Conservation (phyloP, 768 basidiomycete genomes). For the Trametes elegans region DNA sequence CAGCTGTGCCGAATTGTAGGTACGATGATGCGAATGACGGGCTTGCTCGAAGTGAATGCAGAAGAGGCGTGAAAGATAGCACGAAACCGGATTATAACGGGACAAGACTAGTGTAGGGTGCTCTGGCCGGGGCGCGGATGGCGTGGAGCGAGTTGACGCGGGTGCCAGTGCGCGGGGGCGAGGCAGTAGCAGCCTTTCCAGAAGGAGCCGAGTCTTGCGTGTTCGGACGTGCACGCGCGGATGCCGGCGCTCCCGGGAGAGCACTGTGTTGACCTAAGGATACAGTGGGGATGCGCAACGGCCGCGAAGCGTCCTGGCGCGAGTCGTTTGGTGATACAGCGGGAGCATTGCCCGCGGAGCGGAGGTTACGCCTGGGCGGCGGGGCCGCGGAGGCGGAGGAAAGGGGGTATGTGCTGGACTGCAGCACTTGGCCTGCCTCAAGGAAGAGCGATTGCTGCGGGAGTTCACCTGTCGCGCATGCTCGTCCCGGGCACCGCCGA, state of each 20-base stretch:
- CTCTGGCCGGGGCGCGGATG: neutral
- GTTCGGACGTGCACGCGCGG: no score
- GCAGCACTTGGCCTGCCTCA: neutral
- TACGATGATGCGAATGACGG: constrained; percentile 5
- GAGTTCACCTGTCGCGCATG: constrained; percentile 1
- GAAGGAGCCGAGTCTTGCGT: no score
- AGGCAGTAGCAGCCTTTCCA: no score
- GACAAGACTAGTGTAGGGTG: neutral
- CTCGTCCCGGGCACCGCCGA: neutral
- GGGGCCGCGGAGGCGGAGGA: neutral
- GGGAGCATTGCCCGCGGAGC: constrained; percentile 1
- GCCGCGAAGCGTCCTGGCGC: neutral
- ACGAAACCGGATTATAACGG: constrained; percentile 2
- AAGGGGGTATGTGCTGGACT: neutral
- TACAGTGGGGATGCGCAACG: constrained; percentile 1
- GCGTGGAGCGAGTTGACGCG: neutral
- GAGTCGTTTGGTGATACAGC: neutral
- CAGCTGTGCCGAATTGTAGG: neutral
- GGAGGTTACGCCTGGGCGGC: neutral
- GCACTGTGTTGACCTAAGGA: constrained; percentile 6
- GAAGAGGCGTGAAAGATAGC: neutral
- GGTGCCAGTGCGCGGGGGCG: no score
- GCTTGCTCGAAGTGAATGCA: neutral
- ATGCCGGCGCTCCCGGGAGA: neutral
- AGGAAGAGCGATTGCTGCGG: neutral